Base-by-base conservation (phyloP, 2,329 filamentous ascomycete species). In the Colletotrichum sojae region DNA sequence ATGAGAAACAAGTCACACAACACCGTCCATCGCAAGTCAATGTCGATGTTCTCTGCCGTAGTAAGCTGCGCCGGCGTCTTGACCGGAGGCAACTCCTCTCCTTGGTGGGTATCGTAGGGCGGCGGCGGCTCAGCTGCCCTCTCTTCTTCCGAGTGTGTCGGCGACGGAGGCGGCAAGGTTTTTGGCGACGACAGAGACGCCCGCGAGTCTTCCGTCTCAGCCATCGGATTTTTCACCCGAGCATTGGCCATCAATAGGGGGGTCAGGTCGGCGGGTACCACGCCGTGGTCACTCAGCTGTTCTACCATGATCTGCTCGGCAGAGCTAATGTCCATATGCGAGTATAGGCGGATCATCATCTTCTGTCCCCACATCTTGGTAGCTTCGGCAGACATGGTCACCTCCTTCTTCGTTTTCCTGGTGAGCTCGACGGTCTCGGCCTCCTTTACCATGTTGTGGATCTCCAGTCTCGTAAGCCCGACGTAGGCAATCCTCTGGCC, bases 281-380 rank as follows among this genome's bases (percentile, higher is more conserved):
- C 94, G 5, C 95, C 96, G 81, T 99, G 96, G 67, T 96, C 93
- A 13, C 93, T 92, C 67, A 99, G 85, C 80, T 99, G 96, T 82
- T 99, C 96, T 73, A 99, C 98, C 96, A 99, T 99, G 79, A 99
- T 86, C 83, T 99, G 96, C 81, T 99, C 96, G 15, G 89, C 91
- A 22, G 91, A 85, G 76, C 91, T 94, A 75, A 99, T 97, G 69
- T 99, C 96, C 96, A 99, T 99, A 80, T 99, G 96, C 13, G 90
- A 85, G 79, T 98, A 99, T 13, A 99, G 80, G 25, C 95, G 90
- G 69, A 98, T 90, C 95, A 99, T 99, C 88, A 97, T 97, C 83
- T 97, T 97, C 79, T 99, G 96, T 65, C 93, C 91, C 95, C 95
- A 99, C 92, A 98, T 98, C 80, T 92, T 92, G 83, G 93, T 91